A percentile compares a stretch with the other conserved stretches of the same genome.
Evolutionary conservation across 129 eudicot genomes (phyloP).

Genomic region (Kitagawia praeruptora): DNA sequence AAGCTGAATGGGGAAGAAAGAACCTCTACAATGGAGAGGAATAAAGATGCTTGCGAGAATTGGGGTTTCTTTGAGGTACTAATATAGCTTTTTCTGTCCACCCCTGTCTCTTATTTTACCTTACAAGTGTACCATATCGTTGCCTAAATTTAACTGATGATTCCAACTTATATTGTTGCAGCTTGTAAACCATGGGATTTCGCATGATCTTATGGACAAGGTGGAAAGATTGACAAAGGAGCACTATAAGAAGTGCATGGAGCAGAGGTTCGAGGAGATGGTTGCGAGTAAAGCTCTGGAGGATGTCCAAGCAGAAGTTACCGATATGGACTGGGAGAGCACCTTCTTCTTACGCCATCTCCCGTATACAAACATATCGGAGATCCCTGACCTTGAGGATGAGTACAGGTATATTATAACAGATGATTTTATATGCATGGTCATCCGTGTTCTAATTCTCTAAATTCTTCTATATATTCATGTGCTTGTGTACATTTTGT

Average conservation of each 20-base stretch:
- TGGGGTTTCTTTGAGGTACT: conserved; percentile 17
- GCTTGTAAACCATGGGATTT: conserved; percentile 13
- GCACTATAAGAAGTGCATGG: conserved; percentile 14
- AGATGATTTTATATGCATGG: not conserved
- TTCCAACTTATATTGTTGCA: not conserved
- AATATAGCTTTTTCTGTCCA: not conserved
- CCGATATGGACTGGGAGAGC: conserved; percentile 15
- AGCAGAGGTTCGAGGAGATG: conserved; percentile 12
- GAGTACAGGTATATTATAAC: conserved; percentile 6
- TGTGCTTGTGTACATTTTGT: not conserved
- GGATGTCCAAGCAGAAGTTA: conserved; percentile 10
- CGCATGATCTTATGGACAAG: conserved; percentile 12
- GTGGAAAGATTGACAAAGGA: conserved; percentile 11
- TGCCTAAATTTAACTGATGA: not conserved
- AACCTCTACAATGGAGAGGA: conserved; percentile 1
- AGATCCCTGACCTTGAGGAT: conserved; percentile 10
- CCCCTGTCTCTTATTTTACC: not conserved
- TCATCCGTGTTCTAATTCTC: not conserved
- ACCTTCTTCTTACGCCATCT: conserved; percentile 10
- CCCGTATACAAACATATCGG: conserved; percentile 4
- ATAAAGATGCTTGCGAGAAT: conserved; percentile 13
- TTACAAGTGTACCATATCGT: not conserved
- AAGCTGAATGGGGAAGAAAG: conserved; percentile 14
- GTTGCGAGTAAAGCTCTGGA: conserved; percentile 11
- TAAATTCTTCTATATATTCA: not conserved